A percentile compares a stretch with the other conserved stretches of the same genome.
These are phyloP conservation scores for Lactuca sativa DNA, from an alignment of 129 eudicot species.

Conservation along the genomic window DNA sequence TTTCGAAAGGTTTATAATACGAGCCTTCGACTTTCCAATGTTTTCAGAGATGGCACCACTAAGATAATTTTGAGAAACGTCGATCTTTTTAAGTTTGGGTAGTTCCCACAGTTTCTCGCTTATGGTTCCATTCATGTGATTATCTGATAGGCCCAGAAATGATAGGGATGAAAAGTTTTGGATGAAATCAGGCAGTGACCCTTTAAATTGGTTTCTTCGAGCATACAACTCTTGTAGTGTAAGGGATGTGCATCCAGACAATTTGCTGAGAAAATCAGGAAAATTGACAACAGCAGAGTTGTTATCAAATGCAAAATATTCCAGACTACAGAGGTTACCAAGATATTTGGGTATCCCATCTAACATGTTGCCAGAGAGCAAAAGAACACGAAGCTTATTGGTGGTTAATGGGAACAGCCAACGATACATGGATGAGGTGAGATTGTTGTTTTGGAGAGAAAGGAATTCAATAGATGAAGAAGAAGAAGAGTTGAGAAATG, in stretches of 20 bases:
- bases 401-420: slow-evolving; percentile 15
- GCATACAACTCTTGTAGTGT: neutral
- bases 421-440: slow-evolving; percentile 19
- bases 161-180: too few species aligned
- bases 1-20: too few species aligned
- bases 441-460: neutral
- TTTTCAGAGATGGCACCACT: too few species aligned
- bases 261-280: neutral
- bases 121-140: too few species aligned
- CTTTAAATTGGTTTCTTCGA: neutral
- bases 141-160: too few species aligned
- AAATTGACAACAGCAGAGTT: neutral
- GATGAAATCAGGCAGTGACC: neutral
- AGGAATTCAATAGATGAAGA: neutral
- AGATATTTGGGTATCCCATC: slow-evolving; percentile 1
- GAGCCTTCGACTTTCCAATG: too few species aligned
- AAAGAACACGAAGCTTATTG: neutral
- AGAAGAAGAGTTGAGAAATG: neutral
- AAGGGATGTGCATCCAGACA: slow-evolving; percentile 4
- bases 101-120: too few species aligned
- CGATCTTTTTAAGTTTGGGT: too few species aligned
- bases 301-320: neutral
- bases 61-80: too few species aligned
- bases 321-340: slow-evolving; percentile 5
- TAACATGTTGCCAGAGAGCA: slow-evolving; percentile 2